Evolutionary conservation across 192 early-diverging fungal genomes (phyloP).

Genomic region (Fimicolochytrium jonesii): DNA sequence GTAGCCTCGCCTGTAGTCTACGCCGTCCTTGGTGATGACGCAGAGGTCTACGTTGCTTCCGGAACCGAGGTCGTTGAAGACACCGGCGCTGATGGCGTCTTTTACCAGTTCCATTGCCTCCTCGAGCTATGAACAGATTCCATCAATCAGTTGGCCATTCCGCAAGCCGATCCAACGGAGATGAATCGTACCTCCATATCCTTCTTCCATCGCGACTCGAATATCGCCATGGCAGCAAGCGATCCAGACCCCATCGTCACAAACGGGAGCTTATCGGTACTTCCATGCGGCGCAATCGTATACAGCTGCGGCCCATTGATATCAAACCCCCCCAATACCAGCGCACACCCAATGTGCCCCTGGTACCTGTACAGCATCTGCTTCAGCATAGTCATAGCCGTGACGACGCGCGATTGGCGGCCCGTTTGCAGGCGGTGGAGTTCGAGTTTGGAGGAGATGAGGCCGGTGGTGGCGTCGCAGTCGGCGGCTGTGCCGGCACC

Average conservation of each 20-base stretch:
- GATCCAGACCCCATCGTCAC: constrained; percentile 95
- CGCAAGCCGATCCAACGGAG: no score
- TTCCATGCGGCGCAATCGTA: constrained; percentile 90
- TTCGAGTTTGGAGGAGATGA: constrained; percentile 92
- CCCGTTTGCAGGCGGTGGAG: constrained; percentile 89
- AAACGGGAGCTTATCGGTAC: constrained; percentile 93
- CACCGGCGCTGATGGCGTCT: constrained; percentile 93
- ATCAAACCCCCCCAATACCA: constrained; percentile 93
- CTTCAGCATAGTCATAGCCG: constrained; percentile 95
- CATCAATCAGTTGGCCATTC: background rate
- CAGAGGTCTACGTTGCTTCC: constrained; percentile 94
- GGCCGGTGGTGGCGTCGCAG: constrained; percentile 89
- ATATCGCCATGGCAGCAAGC: constrained; percentile 92
- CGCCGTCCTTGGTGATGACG: constrained; percentile 81
- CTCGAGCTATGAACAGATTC: constrained; percentile 56
- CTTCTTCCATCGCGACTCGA: constrained; percentile 80
- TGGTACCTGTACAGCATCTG: constrained; percentile 97
- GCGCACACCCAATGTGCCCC: constrained; percentile 90
- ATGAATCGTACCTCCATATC: constrained; percentile 58
- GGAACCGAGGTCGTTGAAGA: constrained; percentile 98
- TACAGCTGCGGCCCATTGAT: constrained; percentile 85
- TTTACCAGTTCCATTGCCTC: constrained; percentile 87
- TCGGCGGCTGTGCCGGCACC: constrained; percentile 99
- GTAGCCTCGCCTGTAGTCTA: constrained; percentile 84
- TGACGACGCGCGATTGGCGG: constrained; percentile 78